phyloP scores from a whole-genome alignment of 768 basidiomycete species.

The Rhizopogon sp. region DNA sequence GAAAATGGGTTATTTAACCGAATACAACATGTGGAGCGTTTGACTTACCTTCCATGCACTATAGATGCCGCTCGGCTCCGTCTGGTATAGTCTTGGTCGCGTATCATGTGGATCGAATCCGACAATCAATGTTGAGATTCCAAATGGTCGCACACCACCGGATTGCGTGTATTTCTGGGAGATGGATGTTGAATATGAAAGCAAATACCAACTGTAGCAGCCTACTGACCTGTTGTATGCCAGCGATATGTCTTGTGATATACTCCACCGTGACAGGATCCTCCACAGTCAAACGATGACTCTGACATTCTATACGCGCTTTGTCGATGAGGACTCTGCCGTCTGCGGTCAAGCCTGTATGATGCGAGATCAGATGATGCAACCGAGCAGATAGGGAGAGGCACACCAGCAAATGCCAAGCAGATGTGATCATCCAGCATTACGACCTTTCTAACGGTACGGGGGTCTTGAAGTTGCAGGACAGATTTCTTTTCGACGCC shows the following conservation, averaged over 20 bases:
- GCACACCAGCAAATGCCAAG: slow-evolving; percentile 91
- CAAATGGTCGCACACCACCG: slow-evolving; percentile 96
- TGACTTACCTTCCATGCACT: slow-evolving; percentile 90
- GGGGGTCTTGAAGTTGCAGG: slow-evolving; percentile 94
- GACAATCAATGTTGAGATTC: slow-evolving; percentile 93
- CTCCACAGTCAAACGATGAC: slow-evolving; percentile 93
- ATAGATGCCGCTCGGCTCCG: slow-evolving; percentile 97
- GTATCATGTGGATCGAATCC: slow-evolving; percentile 95
- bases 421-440: slow-evolving; percentile 98
- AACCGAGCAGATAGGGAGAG: background rate
- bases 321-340: slow-evolving; percentile 98
- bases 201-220: background rate
- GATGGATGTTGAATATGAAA: background rate
- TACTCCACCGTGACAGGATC: slow-evolving; percentile 98
- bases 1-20: background rate
- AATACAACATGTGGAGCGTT: background rate
- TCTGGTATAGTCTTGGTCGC: slow-evolving; percentile 88
- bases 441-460: slow-evolving; percentile 96
- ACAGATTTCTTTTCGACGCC: slow-evolving; percentile 99
- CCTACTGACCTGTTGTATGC: slow-evolving; percentile 87
- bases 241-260: slow-evolving; percentile 95
- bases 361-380: slow-evolving; percentile 7
- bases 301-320: slow-evolving; percentile 96
- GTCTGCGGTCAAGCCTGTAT: slow-evolving; percentile 89
- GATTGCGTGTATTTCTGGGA: slow-evolving; percentile 93